These are phyloP conservation scores for Periconia macrospinosa DNA, from an alignment of 2,329 filamentous ascomycete genomes.

Conservation along the genomic window DNA sequence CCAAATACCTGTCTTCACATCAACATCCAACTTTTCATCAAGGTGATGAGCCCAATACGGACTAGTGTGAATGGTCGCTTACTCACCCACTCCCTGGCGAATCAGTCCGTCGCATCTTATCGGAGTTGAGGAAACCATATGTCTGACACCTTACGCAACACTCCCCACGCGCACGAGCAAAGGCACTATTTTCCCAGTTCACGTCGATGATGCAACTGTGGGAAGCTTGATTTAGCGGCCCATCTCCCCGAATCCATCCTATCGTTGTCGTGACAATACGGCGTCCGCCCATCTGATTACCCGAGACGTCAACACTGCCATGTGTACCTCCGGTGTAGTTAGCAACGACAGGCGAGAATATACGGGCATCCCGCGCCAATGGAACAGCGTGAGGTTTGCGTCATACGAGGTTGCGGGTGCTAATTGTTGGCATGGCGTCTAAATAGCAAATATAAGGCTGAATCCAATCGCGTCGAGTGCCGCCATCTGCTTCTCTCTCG, in stretches of 20 bases:
- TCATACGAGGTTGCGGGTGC: slow-evolving; percentile 24
- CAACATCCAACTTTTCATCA: too few species aligned
- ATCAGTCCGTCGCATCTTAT: background rate
- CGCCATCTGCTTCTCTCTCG: slow-evolving; percentile 7
- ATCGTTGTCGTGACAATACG: slow-evolving; percentile 8
- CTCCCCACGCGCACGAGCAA: background rate
- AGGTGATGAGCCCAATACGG: background rate
- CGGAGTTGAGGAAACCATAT: background rate
- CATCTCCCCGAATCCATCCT: slow-evolving; percentile 4
- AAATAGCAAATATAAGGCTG: slow-evolving; percentile 38
- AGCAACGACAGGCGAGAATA: slow-evolving; percentile 9
- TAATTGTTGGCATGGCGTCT: slow-evolving; percentile 6
- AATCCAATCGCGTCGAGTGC: slow-evolving; percentile 8
- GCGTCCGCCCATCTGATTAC: slow-evolving; percentile 4
- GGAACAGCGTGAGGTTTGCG: slow-evolving; percentile 18
- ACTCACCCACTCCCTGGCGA: background rate
- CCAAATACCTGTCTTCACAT: too few species aligned
- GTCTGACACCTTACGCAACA: slow-evolving; percentile 5
- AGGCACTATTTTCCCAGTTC: background rate
- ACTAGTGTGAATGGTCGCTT: background rate
- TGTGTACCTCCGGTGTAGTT: slow-evolving; percentile 1
- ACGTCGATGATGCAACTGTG: background rate
- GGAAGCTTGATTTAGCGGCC: background rate
- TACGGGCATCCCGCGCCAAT: slow-evolving; percentile 31
- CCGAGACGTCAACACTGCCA: background rate